Evolutionary conservation across 345 rosid species (phyloP).

Genomic region (Abelmoschus esculentus): DNA sequence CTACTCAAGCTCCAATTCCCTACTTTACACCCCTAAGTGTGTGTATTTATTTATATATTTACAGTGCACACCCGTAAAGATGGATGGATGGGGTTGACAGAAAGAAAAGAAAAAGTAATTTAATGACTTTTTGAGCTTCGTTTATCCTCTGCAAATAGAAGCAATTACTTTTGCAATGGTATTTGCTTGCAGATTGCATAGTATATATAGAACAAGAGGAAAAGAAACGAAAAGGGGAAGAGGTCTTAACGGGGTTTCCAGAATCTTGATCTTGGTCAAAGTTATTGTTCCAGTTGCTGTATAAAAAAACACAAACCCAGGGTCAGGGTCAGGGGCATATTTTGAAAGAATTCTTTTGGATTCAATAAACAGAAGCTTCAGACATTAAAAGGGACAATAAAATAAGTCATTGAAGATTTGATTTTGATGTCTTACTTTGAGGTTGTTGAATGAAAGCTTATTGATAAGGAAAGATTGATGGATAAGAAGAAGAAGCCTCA

Average conservation of each 20-base stretch:
- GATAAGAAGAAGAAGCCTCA: constrained; percentile 76
- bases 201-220: background rate
- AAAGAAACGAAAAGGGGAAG: background rate
- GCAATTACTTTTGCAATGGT: background rate
- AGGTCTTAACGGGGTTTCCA: background rate
- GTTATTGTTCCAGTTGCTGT: constrained; percentile 9
- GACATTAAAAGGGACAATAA: background rate
- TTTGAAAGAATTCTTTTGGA: constrained; percentile 5
- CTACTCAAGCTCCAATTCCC: no score
- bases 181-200: background rate
- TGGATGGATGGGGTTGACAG: no score
- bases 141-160: background rate
- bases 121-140: constrained; percentile 5
- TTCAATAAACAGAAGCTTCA: constrained; percentile 8
- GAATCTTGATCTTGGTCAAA: no score
- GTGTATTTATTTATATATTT: no score
- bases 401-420: constrained; percentile 6
- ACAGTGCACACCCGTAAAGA: no score
- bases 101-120: background rate
- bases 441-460: background rate
- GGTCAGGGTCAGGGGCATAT: background rate
- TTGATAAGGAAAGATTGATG: constrained; percentile 25
- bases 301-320: no score
- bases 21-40: no score
- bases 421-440: background rate